Conservation (phyloP, 2,329 filamentous ascomycete genomes). For the Penicillium sclerotigenum region DNA sequence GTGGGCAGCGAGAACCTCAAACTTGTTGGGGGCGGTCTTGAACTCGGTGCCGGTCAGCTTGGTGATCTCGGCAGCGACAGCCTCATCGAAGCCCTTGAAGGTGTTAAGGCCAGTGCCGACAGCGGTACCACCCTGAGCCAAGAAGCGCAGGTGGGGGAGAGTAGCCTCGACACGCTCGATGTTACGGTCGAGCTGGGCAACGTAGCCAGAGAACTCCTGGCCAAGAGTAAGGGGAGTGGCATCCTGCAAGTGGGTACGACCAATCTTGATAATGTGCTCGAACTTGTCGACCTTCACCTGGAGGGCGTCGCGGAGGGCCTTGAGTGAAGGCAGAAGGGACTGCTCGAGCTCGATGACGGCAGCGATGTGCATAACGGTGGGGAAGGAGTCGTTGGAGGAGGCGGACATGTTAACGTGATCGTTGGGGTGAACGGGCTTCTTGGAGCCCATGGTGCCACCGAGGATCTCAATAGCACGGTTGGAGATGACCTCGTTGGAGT, state of each 20-base stretch:
- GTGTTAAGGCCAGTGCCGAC: conserved; percentile 98
- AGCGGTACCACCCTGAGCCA: conserved; percentile 93
- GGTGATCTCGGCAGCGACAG: conserved; percentile 82
- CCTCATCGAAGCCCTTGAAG: conserved; percentile 91
- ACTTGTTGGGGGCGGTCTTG: conserved; percentile 97
- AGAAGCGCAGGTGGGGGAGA: conserved; percentile 77
- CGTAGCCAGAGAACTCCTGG: conserved; percentile 97
- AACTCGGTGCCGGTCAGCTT: conserved; percentile 93
- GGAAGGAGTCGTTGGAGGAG: conserved; percentile 98
- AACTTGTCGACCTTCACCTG: conserved; percentile 88
- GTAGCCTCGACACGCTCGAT: conserved; percentile 80
- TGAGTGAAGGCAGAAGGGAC: conserved; percentile 76
- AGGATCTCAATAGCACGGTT: conserved; percentile 98
- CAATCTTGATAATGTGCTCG: conserved; percentile 97
- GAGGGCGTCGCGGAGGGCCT: conserved; percentile 76
- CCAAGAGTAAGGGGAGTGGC: conserved; percentile 92
- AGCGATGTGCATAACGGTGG: conserved; percentile 99
- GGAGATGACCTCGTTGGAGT: conserved; percentile 99
- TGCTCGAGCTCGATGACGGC: conserved; percentile 90
- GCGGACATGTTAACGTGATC: conserved; percentile 99
- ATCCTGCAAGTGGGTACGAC: conserved; percentile 94
- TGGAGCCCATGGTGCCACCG: conserved; percentile 87
- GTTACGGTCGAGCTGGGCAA: conserved; percentile 87
- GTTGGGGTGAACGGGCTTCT: conserved; percentile 98
- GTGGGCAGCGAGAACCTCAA: conserved; percentile 92